Base-by-base conservation (phyloP, 2,329 filamentous ascomycete species). In the Trichoderma lentiforme region DNA sequence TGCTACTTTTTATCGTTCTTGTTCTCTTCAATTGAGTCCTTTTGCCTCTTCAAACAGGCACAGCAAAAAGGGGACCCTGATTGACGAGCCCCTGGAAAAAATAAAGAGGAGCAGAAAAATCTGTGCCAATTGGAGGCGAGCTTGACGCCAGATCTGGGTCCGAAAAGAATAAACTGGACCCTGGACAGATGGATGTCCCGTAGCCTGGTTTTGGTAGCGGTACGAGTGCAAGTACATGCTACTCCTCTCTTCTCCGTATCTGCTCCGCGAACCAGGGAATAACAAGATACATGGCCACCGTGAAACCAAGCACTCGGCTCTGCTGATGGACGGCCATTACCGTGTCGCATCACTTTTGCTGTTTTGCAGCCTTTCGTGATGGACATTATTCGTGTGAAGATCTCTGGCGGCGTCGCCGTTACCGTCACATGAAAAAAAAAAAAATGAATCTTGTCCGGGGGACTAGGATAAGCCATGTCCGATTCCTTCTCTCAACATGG, bases 131-230 rank as follows among this genome's bases (percentile, higher is more conserved):
- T 60, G 65, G 53, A 68, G 64, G 51, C 34, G 32, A 68, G 65
- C 34, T 60, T 68, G n/a, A 60, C 53, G 65, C 65, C 65, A 68
- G 65, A 68, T 68, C 65, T 60, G 65, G 65, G 24, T 39, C 34
- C 65, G n/a, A 65, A 30, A 21, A 28, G 26, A 53, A 60, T 60
- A 58, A 68, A 57, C 53, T 60, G 65, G 65, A 68, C 65, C 65
- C 65, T 68, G 65, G 53, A 68, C 43, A 36, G 57, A 24, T 24
- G 47, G 30, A 58, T 32, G 56, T 58, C 28, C 56, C 34, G 34
- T 36, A 36, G 43, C 43, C 47, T 24, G 47, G 21, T 43, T 43
- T n/a, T 43, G 39, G 39, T n/a, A 43, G 39, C 39, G 39, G 39
- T 43, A 43, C 39, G 15, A 43, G 34, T 36, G 12, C 12, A 36